These are phyloP conservation scores for Paraphaeosphaeria minitans DNA, from an alignment of 2,329 filamentous ascomycete species.

Conservation along the genomic window DNA sequence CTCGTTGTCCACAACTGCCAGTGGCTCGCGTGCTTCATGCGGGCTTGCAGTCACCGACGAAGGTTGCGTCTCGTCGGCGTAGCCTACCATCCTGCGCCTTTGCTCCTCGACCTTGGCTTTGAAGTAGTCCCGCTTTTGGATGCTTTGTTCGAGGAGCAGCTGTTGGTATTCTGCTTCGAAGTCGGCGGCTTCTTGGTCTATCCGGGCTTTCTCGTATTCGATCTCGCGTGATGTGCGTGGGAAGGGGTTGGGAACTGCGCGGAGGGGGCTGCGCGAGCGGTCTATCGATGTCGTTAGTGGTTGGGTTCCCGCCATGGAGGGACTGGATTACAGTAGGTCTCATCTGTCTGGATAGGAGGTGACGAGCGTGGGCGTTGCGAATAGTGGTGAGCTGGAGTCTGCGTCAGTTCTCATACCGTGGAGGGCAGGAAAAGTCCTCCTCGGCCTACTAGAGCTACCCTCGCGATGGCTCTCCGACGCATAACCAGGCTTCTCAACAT, in stretches of 20 bases:
- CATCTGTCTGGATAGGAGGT: background rate
- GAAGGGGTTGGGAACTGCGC: background rate
- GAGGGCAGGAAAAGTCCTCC: background rate
- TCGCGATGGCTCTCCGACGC: background rate
- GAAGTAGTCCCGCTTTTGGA: background rate
- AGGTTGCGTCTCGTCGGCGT: background rate
- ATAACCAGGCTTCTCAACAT: too few species aligned
- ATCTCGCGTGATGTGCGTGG: conserved; percentile 50
- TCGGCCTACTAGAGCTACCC: background rate
- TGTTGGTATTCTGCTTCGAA: background rate
- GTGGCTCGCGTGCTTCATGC: too few species aligned
- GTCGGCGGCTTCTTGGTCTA: background rate
- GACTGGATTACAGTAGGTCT: background rate
- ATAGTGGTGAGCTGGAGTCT: background rate
- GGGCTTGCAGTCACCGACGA: background rate
- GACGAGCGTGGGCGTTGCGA: background rate
- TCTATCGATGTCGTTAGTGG: background rate
- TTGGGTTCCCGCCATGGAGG: background rate
- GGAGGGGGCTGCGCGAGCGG: background rate
- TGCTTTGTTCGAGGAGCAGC: background rate
- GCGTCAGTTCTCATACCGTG: background rate
- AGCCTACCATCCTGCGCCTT: background rate
- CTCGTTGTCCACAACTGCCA: background rate
- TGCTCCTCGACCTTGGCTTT: conserved; percentile 2
- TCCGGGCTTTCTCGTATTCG: background rate